Percentiles rank a stretch among this genome's conserved stretches.
Conservation (phyloP, 495 filamentous ascomycete genomes). For the Antarctomyces pellizariae region DNA sequence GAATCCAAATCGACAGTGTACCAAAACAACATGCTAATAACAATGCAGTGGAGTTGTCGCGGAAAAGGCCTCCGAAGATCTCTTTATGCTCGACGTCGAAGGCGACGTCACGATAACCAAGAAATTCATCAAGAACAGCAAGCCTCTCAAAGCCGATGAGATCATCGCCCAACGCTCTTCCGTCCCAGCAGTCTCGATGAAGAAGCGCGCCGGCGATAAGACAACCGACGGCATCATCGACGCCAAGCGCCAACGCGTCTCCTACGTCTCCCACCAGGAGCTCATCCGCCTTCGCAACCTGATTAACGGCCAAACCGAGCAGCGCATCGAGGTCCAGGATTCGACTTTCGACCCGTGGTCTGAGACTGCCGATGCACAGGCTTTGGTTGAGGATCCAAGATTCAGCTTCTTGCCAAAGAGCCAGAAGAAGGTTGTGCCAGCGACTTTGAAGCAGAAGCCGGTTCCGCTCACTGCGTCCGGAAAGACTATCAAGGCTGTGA, state of each 20-base stretch:
- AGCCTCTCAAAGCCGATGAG: slow-evolving; percentile 66
- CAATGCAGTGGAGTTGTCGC: slow-evolving; percentile 49
- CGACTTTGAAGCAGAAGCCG: slow-evolving; percentile 50
- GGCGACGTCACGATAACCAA: slow-evolving; percentile 39
- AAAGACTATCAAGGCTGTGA: slow-evolving; percentile 53
- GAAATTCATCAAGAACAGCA: slow-evolving; percentile 37
- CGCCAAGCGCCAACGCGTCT: slow-evolving; percentile 45
- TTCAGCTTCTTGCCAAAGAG: slow-evolving; percentile 38
- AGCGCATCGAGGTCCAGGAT: slow-evolving; percentile 27
- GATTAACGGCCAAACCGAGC: slow-evolving; percentile 40
- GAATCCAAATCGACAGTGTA: neutral
- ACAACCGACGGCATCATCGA: slow-evolving; percentile 41
- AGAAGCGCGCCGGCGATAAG: slow-evolving; percentile 42
- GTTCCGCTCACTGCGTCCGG: slow-evolving; percentile 59
- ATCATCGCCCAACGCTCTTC: slow-evolving; percentile 70
- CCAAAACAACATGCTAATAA: neutral
- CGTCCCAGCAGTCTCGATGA: slow-evolving; percentile 47
- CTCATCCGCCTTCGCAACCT: slow-evolving; percentile 50
- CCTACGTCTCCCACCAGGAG: slow-evolving; percentile 63
- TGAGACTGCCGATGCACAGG: slow-evolving; percentile 18
- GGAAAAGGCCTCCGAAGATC: slow-evolving; percentile 49
- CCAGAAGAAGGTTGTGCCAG: slow-evolving; percentile 44
- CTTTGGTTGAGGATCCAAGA: slow-evolving; percentile 22
- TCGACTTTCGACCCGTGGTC: slow-evolving; percentile 63
- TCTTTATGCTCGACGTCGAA: slow-evolving; percentile 63